Evolutionary conservation across 148 eudicot species (phyloP).

Genomic region (Salicornia ramosissima): DNA sequence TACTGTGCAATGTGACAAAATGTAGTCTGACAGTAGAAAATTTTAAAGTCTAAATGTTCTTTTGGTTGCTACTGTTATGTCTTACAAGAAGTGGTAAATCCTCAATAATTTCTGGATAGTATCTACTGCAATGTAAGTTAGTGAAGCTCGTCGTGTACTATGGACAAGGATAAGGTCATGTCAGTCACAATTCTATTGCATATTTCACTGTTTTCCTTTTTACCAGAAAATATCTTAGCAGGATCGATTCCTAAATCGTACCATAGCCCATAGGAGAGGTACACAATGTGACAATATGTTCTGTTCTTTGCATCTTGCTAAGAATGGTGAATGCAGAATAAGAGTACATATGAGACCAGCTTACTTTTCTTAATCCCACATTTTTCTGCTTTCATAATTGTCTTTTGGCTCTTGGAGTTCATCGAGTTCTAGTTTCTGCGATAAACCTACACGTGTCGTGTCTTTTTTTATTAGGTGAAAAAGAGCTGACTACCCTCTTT

Average conservation of each 20-base stretch:
- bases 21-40: no score
- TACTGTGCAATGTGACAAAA: no score
- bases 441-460: neutral
- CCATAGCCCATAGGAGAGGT: conserved; percentile 12
- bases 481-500: no score
- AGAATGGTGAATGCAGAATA: conserved; percentile 15
- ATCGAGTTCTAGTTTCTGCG: conserved; percentile 14
- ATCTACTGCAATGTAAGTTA: neutral
- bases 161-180: conserved; percentile 18
- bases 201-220: neutral
- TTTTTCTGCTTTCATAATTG: conserved; percentile 8
- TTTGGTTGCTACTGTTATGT: no score
- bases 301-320: conserved; percentile 23
- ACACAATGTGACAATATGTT: conserved; percentile 12
- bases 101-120: no score
- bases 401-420: conserved; percentile 28
- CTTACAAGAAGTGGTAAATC: no score
- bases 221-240: conserved; percentile 17
- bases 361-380: conserved; percentile 13
- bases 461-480: no score
- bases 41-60: no score
- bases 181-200: neutral
- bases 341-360: neutral
- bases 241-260: conserved; percentile 16
- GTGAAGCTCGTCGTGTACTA: neutral